Evolutionary conservation across 2,329 filamentous ascomycete species (phyloP).

Genomic region (Penicillium aurantiogriseum): DNA sequence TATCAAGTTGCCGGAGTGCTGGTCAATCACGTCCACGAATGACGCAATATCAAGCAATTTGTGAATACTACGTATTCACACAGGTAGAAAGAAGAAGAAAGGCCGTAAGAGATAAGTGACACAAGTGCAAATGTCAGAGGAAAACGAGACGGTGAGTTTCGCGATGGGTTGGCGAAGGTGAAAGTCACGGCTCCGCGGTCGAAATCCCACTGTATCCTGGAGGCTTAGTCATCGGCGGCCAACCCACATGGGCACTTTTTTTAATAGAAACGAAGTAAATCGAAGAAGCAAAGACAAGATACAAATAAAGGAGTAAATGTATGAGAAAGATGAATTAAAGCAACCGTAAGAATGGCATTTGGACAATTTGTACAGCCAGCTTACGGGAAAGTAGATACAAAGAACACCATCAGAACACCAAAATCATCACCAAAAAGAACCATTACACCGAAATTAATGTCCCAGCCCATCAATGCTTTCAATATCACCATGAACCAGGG

Average conservation of each 20-base stretch:
- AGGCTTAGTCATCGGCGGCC: constrained; percentile 34
- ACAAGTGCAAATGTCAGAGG: constrained; percentile 3
- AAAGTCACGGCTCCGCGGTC: constrained; percentile 36
- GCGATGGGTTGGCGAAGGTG: constrained; percentile 37
- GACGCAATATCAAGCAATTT: constrained; percentile 7
- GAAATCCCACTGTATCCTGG: constrained; percentile 36
- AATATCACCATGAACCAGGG: constrained; percentile 18
- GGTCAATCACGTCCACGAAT: constrained; percentile 13
- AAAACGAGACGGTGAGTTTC: constrained; percentile 11
- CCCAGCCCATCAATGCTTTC: constrained; percentile 24
- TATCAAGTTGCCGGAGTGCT: constrained; percentile 21
- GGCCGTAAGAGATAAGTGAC: neutral
- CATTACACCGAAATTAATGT: constrained; percentile 19
- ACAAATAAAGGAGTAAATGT: neutral
- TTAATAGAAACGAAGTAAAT: constrained; percentile 6
- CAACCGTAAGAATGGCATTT: constrained; percentile 15
- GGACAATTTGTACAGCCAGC: constrained; percentile 20
- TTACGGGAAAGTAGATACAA: constrained; percentile 19
- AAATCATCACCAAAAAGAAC: constrained; percentile 3
- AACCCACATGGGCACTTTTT: neutral
- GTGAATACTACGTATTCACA: neutral
- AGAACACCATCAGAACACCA: constrained; percentile 14
- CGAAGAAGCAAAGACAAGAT: neutral
- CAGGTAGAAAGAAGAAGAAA: neutral
- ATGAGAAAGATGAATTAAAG: neutral